Percentiles rank a stretch among this genome's conserved stretches.
Evolutionary conservation across 176 grass and related monocot genomes (phyloP).

Genomic region (Carex parvula): DNA sequence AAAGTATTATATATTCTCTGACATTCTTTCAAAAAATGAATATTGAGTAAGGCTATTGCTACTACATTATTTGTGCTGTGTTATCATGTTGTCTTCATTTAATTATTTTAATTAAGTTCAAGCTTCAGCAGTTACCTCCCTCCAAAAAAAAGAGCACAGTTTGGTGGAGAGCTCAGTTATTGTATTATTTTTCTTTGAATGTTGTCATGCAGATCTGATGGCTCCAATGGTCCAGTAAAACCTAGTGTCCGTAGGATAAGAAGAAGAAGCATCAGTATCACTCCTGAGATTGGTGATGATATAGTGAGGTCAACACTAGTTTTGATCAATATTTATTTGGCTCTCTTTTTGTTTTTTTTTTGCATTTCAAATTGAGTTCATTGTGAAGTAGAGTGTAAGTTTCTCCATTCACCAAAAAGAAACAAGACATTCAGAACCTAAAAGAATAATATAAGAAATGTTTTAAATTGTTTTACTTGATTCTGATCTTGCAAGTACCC

Average conservation of each 20-base stretch:
- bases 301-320: conserved; percentile 74
- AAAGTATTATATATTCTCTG: neutral
- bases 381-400: neutral
- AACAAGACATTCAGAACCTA: neutral
- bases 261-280: conserved; percentile 96
- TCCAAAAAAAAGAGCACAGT: neutral
- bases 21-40: neutral
- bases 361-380: neutral
- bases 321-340: conserved; percentile 12
- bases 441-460: neutral
- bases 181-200: neutral
- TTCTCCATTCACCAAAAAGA: neutral
- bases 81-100: neutral
- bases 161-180: neutral
- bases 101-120: neutral
- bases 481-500: neutral
- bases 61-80: neutral
- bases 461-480: conserved; percentile 12
- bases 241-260: conserved; percentile 73
- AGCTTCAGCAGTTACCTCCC: neutral
- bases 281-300: conserved; percentile 97
- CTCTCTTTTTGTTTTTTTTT: neutral
- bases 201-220: conserved; percentile 72
- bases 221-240: conserved; percentile 51
- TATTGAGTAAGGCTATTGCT: neutral